Evolutionary conservation across 2,329 filamentous ascomycete species (phyloP), one percentile per base, ranked within the genome.

Genomic region (Chaetomium strumarium): DNA sequence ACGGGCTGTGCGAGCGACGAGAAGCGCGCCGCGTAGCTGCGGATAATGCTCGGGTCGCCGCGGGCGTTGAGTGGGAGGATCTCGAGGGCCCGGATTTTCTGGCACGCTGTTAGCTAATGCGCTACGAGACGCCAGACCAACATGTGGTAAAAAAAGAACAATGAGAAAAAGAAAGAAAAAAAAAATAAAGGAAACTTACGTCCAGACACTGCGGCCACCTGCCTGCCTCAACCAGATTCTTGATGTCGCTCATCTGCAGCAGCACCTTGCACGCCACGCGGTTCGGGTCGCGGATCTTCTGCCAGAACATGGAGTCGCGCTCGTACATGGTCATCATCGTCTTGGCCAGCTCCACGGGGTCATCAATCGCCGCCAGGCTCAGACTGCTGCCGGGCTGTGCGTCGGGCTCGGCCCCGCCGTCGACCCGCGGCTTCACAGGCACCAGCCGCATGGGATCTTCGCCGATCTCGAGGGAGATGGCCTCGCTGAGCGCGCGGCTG

Each of bases 401-500:
- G 37, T 51, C 46, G 29, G 56, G 46, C 49, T 57, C 65, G 45
- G 72, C 67, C 52, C 67, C 62, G 13, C 66, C 70, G 6, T 70
- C 74, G 6, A 70, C 72, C 54, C 88, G 79, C 31, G 90, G 88
- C 71, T 89, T 90, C 61, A 95, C 75, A 2, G 90, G 89, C 69
- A 90, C 83, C 46, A 95, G 74, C 39, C 85, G 84, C 69, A 91
- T 77, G 16, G 86, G 83, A 53, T 90, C 85, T 62, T 93, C 86
- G 49, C 90, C 90, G 62, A 96, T 80, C 63, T 95, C 90, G 11
- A 92, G 79, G 12, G 89, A 86, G 55, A 97, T 84, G 41, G 90
- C 88, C 68, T 97, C 90, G 51, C 91, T 95, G 34, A 99, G 77
- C 3, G 91, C 86, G 37, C 90, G 86, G 70, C 91, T 96, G 64